Base-by-base conservation (phyloP, 75 land plant species). In the Cupressus sempervirens region DNA sequence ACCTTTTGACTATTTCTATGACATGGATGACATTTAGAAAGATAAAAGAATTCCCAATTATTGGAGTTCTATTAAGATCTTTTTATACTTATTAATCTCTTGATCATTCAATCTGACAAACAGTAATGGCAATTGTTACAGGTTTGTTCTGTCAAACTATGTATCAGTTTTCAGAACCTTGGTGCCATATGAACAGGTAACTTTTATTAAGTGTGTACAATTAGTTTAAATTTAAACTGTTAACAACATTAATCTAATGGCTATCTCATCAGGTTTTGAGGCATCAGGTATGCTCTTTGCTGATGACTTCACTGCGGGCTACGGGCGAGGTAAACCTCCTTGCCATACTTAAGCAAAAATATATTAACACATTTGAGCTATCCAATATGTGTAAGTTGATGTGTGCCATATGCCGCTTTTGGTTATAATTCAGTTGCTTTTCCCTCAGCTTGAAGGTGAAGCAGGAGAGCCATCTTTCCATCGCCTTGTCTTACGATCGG, bases 301-400 rank as follows among this genome's bases (percentile, higher is more conserved):
- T 98, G 38, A 96, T 96, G 99, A 98, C 99, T 77, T 98, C 99
- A 48, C 86, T 98, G 45, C 94, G 97, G 52, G 97, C 94, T 23
- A 93, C 94, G 85, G 86, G 85, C 85, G 99, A 96, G 98, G 99
- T 98, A 86, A 34, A 83, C 76, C 34, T 74, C 20, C 68, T 86
- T 7, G 7, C 30, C n/a, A 45, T 46, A 62, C 75, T 16, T 20
- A 83, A 62, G 30, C 80, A 79, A 45, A 79, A 13, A 45, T 18
- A 76, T n/a, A 2, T 23, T 43, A 79, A 79, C 13, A 43, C 46
- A 79, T 79, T 79, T 79, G 45, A 79, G n/a, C 52, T n/a, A n/a
- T 79, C 41, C 79, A 77, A 8, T 40, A 23, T 77, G 6, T 43
- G 9, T 43, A 77, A n/a, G 50, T 79, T 79, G 52, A 26, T 79